A percentile compares a stretch with the other conserved stretches of the same genome.
phyloP scores from a whole-genome alignment of 352 stramenopile species.

The Halophytophthora batemanensis region DNA sequence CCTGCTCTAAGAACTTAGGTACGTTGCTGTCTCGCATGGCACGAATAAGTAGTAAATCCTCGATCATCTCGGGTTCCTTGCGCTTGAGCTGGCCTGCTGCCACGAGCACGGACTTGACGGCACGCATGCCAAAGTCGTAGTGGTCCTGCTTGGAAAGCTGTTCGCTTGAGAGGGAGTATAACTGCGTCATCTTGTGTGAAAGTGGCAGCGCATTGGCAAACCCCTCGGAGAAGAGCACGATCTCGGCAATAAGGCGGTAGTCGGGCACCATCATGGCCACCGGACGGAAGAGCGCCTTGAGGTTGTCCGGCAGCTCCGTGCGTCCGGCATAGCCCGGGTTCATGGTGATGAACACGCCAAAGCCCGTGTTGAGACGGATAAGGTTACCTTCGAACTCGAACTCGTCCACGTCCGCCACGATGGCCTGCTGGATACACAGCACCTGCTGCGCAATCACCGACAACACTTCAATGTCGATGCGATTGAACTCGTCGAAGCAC shows the following conservation, averaged over 20 bases:
- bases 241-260: slow-evolving; percentile 93
- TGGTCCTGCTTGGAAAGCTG: slow-evolving; percentile 94
- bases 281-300: slow-evolving; percentile 93
- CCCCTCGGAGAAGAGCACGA: slow-evolving; percentile 93
- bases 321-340: slow-evolving; percentile 92
- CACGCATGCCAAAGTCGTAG: slow-evolving; percentile 94
- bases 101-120: slow-evolving; percentile 93
- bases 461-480: slow-evolving; percentile 95
- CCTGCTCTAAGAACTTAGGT: slow-evolving; percentile 94
- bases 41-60: slow-evolving; percentile 94
- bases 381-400: slow-evolving; percentile 94
- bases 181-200: slow-evolving; percentile 93
- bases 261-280: slow-evolving; percentile 96
- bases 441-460: slow-evolving; percentile 96
- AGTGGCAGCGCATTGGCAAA: slow-evolving; percentile 92
- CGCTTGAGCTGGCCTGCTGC: slow-evolving; percentile 93
- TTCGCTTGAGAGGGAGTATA: slow-evolving; percentile 92
- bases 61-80: slow-evolving; percentile 92
- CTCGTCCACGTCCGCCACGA: slow-evolving; percentile 82
- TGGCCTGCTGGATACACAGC: slow-evolving; percentile 93
- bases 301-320: slow-evolving; percentile 91
- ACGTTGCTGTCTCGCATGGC: slow-evolving; percentile 96
- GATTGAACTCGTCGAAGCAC: slow-evolving; percentile 97
- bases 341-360: slow-evolving; percentile 96
- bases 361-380: slow-evolving; percentile 89